Evolutionary conservation across 208 protist genomes (phyloP).

Genomic region (Leishmania arabica): DNA sequence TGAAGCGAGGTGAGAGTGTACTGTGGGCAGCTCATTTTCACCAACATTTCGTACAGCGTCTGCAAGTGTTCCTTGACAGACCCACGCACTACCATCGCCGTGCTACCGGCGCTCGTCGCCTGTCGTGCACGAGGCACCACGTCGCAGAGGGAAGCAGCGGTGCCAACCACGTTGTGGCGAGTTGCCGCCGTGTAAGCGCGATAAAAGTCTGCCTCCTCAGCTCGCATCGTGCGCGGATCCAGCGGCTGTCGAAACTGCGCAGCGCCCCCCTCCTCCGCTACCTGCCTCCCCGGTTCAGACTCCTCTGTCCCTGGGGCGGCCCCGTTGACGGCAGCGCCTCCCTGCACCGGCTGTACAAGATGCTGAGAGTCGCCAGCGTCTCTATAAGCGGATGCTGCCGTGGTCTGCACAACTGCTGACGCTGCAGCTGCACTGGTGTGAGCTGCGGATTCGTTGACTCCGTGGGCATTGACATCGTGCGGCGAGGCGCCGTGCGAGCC

Average conservation of each 20-base stretch:
- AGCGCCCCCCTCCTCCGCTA: not conserved
- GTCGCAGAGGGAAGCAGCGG: conserved; percentile 5
- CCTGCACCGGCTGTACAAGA: not conserved
- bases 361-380: not conserved
- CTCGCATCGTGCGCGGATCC: conserved; percentile 25
- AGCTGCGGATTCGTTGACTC: not conserved
- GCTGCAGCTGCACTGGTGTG: not conserved
- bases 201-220: conserved; percentile 80
- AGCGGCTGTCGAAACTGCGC: conserved; percentile 17
- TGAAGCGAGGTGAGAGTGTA: conserved; percentile 83
- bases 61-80: conserved; percentile 45
- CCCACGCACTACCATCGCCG: conserved; percentile 15
- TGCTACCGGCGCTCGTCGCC: not conserved
- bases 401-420: not conserved
- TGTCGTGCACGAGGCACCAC: conserved; percentile 6
- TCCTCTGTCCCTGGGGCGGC: not conserved
- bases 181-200: conserved; percentile 62
- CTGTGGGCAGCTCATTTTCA: conserved; percentile 80
- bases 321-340: not conserved
- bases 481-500: not conserved
- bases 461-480: not conserved
- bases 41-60: conserved; percentile 59
- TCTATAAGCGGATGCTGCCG: not conserved
- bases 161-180: conserved; percentile 18
- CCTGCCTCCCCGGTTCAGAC: not conserved